These are phyloP conservation scores for Clavariopsis aquatica DNA, from an alignment of 495 filamentous ascomycete genomes.

Conservation along the genomic window DNA sequence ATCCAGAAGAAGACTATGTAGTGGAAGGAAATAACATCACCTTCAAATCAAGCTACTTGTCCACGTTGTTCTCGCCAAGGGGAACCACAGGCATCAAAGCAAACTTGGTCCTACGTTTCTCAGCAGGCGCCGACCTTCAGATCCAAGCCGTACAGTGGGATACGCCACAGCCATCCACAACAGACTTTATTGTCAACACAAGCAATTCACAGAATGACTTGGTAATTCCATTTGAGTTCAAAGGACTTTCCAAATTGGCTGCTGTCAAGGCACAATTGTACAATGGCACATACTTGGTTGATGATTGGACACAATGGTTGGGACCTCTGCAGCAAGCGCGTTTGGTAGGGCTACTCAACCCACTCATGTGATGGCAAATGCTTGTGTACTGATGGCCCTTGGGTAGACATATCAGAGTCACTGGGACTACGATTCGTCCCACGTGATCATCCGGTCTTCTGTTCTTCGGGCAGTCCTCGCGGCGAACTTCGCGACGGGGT, in stretches of 20 bases:
- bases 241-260: conserved; percentile 51
- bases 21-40: conserved; percentile 51
- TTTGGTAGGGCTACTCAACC: conserved; percentile 42
- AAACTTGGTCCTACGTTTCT: conserved; percentile 55
- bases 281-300: conserved; percentile 54
- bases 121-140: conserved; percentile 49
- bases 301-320: conserved; percentile 58
- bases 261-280: conserved; percentile 54
- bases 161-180: conserved; percentile 47
- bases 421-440: conserved; percentile 23
- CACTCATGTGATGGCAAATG: background rate
- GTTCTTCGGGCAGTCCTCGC: conserved; percentile 51
- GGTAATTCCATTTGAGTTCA: conserved; percentile 54
- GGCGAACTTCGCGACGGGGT: conserved; percentile 48
- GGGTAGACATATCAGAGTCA: background rate
- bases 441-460: conserved; percentile 49
- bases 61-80: conserved; percentile 46
- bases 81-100: conserved; percentile 50
- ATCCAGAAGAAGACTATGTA: conserved; percentile 51
- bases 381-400: background rate
- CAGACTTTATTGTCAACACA: conserved; percentile 46
- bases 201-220: conserved; percentile 46
- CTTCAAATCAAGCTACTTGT: conserved; percentile 52
- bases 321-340: conserved; percentile 57
- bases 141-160: conserved; percentile 57